Conservation (phyloP, 2,329 filamentous ascomycete genomes). For the Beauveria varroae region DNA sequence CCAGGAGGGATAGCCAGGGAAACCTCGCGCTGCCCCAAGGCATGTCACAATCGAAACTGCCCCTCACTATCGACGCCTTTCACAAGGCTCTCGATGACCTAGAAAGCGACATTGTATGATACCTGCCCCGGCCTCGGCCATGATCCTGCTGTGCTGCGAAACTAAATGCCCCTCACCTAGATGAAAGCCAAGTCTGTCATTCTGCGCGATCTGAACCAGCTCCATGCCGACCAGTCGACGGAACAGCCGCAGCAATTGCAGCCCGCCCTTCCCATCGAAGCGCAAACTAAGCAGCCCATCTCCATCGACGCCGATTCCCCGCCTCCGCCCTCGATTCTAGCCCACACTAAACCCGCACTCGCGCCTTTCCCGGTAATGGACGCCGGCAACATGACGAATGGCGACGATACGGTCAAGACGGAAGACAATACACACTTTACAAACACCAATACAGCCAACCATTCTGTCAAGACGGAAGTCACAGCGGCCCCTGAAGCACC, state of each 20-base stretch:
- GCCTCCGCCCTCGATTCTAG: slow-evolving; percentile 13
- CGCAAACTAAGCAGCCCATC: slow-evolving; percentile 29
- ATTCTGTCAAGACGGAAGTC: slow-evolving; percentile 9
- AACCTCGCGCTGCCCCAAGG: slow-evolving; percentile 25
- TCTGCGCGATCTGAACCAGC: slow-evolving; percentile 42
- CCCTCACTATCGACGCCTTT: slow-evolving; percentile 40
- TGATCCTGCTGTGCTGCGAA: not conserved
- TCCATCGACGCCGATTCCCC: slow-evolving; percentile 31
- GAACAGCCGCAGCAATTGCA: slow-evolving; percentile 15
- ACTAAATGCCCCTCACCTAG: slow-evolving; percentile 17
- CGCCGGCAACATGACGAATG: slow-evolving; percentile 11
- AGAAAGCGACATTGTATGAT: slow-evolving; percentile 48
- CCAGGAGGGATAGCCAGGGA: slow-evolving; percentile 37
- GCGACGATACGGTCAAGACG: slow-evolving; percentile 18
- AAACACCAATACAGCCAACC: not conserved
- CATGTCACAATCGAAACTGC: slow-evolving; percentile 33
- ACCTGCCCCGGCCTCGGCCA: not conserved
- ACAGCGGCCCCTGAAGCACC: slow-evolving; percentile 9
- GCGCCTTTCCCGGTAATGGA: slow-evolving; percentile 52
- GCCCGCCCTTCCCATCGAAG: slow-evolving; percentile 24
- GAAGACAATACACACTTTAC: slow-evolving; percentile 17
- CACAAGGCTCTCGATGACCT: slow-evolving; percentile 49
- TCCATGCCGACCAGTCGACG: slow-evolving; percentile 22
- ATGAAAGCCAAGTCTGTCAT: slow-evolving; percentile 47
- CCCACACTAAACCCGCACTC: slow-evolving; percentile 10